Percentiles rank a stretch among this genome's conserved stretches.
Conservation (phyloP, 768 basidiomycete genomes). For the Coprinopsis strossmayeri region DNA sequence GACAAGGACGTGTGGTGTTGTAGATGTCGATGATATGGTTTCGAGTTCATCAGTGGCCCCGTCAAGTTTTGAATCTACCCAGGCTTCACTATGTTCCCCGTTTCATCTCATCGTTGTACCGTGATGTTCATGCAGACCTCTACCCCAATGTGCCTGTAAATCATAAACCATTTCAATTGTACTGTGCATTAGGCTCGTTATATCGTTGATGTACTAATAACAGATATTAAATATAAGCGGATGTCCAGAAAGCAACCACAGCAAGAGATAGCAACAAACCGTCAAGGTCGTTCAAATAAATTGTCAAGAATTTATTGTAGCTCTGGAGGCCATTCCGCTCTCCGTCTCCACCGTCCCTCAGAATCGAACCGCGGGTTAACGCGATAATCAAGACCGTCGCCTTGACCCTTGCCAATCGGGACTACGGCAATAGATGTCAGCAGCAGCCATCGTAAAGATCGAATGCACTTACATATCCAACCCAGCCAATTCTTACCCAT, state of each 20-base stretch:
- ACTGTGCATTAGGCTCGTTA: too few relatives aligned
- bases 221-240: background rate
- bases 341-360: constrained; percentile 59
- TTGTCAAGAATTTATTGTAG: constrained; percentile 36
- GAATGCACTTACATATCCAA: constrained; percentile 69
- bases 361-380: constrained; percentile 69
- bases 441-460: constrained; percentile 6
- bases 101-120: too few relatives aligned
- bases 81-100: too few relatives aligned
- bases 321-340: constrained; percentile 65
- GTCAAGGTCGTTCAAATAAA: background rate
- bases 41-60: background rate
- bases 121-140: too few relatives aligned
- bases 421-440: constrained; percentile 27
- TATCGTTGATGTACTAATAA: too few relatives aligned
- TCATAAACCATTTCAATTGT: too few relatives aligned
- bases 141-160: too few relatives aligned
- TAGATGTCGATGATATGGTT: background rate
- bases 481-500: constrained; percentile 68
- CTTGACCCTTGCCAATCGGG: constrained; percentile 38
- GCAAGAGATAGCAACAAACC: constrained; percentile 2
- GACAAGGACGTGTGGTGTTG: background rate
- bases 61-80: background rate
- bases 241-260: background rate
- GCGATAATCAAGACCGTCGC: constrained; percentile 58